A percentile compares a stretch with the other conserved stretches of the same genome.
Conservation (phyloP, 805 yeast genomes). For the Candida anglica region DNA sequence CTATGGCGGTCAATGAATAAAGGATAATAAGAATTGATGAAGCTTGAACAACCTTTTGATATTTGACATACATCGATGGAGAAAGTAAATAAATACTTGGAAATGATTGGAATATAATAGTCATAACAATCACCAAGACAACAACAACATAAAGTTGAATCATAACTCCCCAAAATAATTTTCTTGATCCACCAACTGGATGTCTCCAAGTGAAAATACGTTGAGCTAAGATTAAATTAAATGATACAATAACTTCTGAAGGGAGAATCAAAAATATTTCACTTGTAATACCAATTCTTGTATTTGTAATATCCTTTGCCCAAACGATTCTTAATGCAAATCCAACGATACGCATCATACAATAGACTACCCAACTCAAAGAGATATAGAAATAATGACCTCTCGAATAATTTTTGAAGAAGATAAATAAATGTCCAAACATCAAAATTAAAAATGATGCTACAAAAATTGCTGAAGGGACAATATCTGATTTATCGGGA, state of each 20-base stretch:
- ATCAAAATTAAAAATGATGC: conserved; percentile 48
- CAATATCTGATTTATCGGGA: conserved; percentile 48
- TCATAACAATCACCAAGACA: conserved; percentile 58
- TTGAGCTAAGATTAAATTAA: conserved; percentile 64
- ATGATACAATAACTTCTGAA: conserved; percentile 51
- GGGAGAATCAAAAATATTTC: conserved; percentile 56
- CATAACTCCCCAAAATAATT: conserved; percentile 49
- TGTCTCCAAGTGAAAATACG: conserved; percentile 70
- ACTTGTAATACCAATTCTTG: conserved; percentile 53
- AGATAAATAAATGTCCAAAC: conserved; percentile 45
- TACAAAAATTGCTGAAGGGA: conserved; percentile 56
- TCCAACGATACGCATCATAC: conserved; percentile 53
- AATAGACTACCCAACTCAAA: conserved; percentile 51
- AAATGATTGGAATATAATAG: conserved; percentile 58
- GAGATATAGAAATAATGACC: conserved; percentile 62
- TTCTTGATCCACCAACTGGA: conserved; percentile 56
- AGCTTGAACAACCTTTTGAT: conserved; percentile 52
- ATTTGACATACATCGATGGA: conserved; percentile 41
- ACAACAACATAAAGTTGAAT: conserved; percentile 49
- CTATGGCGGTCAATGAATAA: conserved; percentile 52
- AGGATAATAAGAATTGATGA: conserved; percentile 20
- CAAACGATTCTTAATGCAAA: conserved; percentile 56
- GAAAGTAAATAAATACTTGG: conserved; percentile 58
- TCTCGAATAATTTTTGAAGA: conserved; percentile 43
- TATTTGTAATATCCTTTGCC: conserved; percentile 45